phyloP scores from a whole-genome alignment of 306 rosid genomes.

The Quercus robur region DNA sequence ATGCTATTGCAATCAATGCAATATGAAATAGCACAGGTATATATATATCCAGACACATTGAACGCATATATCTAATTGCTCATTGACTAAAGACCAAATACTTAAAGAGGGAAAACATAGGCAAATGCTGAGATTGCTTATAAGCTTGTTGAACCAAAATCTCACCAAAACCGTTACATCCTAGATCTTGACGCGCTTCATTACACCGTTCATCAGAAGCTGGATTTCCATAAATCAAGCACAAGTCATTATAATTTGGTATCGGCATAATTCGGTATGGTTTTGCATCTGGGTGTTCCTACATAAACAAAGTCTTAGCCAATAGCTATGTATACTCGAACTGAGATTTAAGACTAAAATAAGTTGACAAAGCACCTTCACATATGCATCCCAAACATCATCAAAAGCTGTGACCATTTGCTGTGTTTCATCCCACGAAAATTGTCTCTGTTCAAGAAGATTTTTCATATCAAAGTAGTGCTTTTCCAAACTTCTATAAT shows the following conservation, averaged over 20 bases:
- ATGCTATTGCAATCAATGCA: neutral
- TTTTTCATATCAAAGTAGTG: slow-evolving; percentile 25
- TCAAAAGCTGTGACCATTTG: slow-evolving; percentile 41
- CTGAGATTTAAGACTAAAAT: slow-evolving; percentile 7
- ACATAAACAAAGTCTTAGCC: slow-evolving; percentile 25
- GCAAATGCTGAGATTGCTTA: neutral
- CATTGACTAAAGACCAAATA: neutral
- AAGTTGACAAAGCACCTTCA: slow-evolving; percentile 35
- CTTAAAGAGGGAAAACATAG: neutral
- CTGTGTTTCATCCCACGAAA: slow-evolving; percentile 52
- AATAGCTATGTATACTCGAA: neutral
- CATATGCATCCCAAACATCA: slow-evolving; percentile 53
- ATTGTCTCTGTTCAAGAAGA: slow-evolving; percentile 39
- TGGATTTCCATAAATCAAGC: slow-evolving; percentile 53
- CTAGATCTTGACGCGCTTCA: slow-evolving; percentile 16
- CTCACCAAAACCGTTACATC: slow-evolving; percentile 29
- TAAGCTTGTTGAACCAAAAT: slow-evolving; percentile 5
- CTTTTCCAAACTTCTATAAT: neutral
- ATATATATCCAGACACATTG: neutral
- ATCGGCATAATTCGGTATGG: slow-evolving; percentile 27
- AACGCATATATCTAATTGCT: neutral
- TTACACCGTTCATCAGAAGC: slow-evolving; percentile 17
- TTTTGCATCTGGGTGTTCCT: slow-evolving; percentile 52
- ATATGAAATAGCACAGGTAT: neutral
- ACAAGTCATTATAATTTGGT: slow-evolving; percentile 54